phyloP scores from a whole-genome alignment of 1,139 yeast genomes.

The Zhuliangozyma parablackwelliae region DNA sequence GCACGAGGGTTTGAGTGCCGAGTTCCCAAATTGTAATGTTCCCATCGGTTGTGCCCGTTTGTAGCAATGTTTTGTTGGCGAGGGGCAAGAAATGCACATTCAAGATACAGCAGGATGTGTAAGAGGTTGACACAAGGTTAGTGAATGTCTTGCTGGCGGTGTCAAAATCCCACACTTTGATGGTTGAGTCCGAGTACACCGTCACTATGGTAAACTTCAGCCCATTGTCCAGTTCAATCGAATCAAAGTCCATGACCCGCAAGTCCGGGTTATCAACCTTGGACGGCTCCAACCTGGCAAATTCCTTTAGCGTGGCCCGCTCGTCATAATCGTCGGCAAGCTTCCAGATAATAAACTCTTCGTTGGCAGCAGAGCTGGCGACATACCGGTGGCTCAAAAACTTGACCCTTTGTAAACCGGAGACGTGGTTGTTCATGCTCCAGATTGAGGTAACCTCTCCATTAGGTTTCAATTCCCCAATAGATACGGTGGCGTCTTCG shows the following conservation, averaged over 20 bases:
- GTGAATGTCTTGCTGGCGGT: constrained; percentile 30
- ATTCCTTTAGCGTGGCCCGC: constrained; percentile 42
- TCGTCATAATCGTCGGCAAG: constrained; percentile 27
- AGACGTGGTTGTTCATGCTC: constrained; percentile 75
- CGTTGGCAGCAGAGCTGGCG: constrained; percentile 80
- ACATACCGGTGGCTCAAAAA: constrained; percentile 48
- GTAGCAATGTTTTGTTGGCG: constrained; percentile 24
- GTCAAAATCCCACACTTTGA: constrained; percentile 61
- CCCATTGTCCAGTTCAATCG: constrained; percentile 34
- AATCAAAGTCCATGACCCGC: constrained; percentile 80
- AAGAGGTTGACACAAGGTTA: constrained; percentile 44
- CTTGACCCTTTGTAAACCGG: constrained; percentile 76
- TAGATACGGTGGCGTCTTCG: constrained; percentile 76
- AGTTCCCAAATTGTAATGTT: constrained; percentile 60
- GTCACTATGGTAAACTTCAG: constrained; percentile 48
- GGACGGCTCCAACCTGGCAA: constrained; percentile 44
- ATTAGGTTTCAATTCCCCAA: constrained; percentile 41
- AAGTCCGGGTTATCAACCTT: constrained; percentile 64
- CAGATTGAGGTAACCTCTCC: constrained; percentile 49
- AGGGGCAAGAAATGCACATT: constrained; percentile 47
- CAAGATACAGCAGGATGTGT: constrained; percentile 73
- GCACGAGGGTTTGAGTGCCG: constrained; percentile 11
- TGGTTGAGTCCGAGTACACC: constrained; percentile 80
- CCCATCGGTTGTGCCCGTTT: constrained; percentile 83
- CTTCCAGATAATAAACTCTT: constrained; percentile 82